Conservation (phyloP, 345 rosid genomes). For the Schrenkiella parvula region DNA sequence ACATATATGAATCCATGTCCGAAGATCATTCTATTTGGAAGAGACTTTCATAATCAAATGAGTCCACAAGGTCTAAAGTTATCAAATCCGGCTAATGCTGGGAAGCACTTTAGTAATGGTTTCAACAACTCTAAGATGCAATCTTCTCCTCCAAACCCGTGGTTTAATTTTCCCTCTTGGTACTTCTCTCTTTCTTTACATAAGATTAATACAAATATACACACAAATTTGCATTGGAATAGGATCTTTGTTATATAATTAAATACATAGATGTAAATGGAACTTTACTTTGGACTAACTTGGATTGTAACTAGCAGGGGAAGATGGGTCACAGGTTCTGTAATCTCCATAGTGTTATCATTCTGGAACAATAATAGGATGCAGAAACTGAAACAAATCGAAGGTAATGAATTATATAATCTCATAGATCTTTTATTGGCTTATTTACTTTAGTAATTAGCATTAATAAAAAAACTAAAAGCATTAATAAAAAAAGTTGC, state of each 20-base stretch:
- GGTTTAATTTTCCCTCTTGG: slow-evolving; percentile 37
- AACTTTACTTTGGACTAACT: not conserved
- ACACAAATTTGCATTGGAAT: not conserved
- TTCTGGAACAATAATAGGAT: slow-evolving; percentile 49
- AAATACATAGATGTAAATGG: not conserved
- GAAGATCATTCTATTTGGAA: slow-evolving; percentile 1
- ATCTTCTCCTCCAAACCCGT: slow-evolving; percentile 27
- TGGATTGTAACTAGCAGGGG: slow-evolving; percentile 43
- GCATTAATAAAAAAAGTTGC: not conserved
- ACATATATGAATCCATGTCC: slow-evolving; percentile 17
- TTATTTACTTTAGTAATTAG: too few species aligned
- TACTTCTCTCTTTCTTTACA: slow-evolving; percentile 13
- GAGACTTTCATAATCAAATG: slow-evolving; percentile 14
- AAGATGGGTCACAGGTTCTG: slow-evolving; percentile 53
- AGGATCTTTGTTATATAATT: not conserved
- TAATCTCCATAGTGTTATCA: slow-evolving; percentile 44
- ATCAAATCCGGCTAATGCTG: slow-evolving; percentile 1
- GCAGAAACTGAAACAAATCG: slow-evolving; percentile 39
- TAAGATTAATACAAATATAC: not conserved
- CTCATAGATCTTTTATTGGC: not conserved
- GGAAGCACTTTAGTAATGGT: slow-evolving; percentile 8
- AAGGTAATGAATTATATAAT: slow-evolving; percentile 41
- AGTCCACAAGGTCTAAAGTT: slow-evolving; percentile 19
- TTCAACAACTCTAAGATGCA: slow-evolving; percentile 2
- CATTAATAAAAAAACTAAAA: not conserved